These are phyloP conservation scores for Isabelozyma gotoi DNA, from an alignment of 805 yeast species.

Conservation along the genomic window DNA sequence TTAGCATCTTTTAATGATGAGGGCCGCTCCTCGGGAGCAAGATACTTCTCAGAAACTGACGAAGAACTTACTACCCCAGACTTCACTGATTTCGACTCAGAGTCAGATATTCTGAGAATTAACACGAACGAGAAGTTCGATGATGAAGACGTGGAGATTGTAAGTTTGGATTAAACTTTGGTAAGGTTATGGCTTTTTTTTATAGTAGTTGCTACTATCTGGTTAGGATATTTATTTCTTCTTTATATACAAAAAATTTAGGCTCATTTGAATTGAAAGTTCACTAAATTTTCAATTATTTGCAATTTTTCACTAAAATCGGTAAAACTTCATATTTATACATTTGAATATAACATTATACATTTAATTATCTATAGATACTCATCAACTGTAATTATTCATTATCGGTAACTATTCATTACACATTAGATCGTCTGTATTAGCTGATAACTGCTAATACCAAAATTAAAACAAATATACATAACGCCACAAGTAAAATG, in stretches of 20 bases:
- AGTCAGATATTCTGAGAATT: neutral
- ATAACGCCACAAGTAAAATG: slow-evolving; percentile 56
- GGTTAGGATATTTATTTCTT: no score
- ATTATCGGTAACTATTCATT: no score
- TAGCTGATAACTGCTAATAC: slow-evolving; percentile 54
- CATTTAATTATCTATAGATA: no score
- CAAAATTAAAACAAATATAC: slow-evolving; percentile 57
- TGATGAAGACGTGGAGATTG: slow-evolving; percentile 9
- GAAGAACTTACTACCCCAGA: slow-evolving; percentile 14
- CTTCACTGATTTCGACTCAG: slow-evolving; percentile 8
- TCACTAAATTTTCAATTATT: no score
- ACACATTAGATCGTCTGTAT: neutral
- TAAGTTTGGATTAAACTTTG: slow-evolving; percentile 7
- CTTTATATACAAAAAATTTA: no score
- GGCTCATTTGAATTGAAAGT: no score
- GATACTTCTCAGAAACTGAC: neutral
- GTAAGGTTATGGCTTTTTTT: neutral
- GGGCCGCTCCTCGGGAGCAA: neutral
- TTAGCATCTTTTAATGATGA: neutral
- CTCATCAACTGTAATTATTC: no score
- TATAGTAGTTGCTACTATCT: no score
- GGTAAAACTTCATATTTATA: no score
- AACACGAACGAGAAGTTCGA: slow-evolving; percentile 4
- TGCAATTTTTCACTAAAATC: no score
- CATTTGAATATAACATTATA: no score